These are phyloP conservation scores for Xylaria sp. DNA, from an alignment of 2,329 filamentous ascomycete species.

Conservation along the genomic window DNA sequence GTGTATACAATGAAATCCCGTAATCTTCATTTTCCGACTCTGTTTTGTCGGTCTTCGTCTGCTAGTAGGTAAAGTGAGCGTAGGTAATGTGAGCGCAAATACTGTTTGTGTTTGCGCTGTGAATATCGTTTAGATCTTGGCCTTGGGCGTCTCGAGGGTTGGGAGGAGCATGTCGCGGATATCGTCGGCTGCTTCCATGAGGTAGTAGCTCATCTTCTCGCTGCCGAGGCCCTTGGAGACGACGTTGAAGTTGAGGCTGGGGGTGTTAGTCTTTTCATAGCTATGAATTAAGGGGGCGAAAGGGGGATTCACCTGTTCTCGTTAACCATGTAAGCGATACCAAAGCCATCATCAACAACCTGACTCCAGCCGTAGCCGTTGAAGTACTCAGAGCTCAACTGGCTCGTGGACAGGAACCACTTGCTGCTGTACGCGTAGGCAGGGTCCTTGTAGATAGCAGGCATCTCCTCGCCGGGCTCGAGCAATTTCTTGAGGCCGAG, in stretches of 20 bases:
- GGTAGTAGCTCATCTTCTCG: conserved; percentile 83
- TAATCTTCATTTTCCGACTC: neutral
- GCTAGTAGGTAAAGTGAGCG: neutral
- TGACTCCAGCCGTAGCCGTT: conserved; percentile 99
- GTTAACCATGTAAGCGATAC: conserved; percentile 99
- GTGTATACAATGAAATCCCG: neutral
- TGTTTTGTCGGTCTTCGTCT: neutral
- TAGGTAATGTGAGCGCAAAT: neutral
- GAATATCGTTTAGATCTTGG: conserved; percentile 64
- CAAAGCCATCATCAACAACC: conserved; percentile 92
- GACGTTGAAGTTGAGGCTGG: conserved; percentile 93
- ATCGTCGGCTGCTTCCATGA: conserved; percentile 89
- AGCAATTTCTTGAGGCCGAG: conserved; percentile 93
- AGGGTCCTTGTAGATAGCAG: conserved; percentile 80
- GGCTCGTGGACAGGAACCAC: conserved; percentile 85
- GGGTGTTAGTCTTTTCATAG: conserved; percentile 18
- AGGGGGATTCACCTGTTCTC: conserved; percentile 69
- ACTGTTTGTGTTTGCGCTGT: neutral
- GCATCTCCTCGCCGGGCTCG: conserved; percentile 71
- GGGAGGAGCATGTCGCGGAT: conserved; percentile 81
- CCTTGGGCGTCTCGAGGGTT: conserved; percentile 72
- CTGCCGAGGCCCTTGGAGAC: conserved; percentile 89
- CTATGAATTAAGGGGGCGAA: neutral
- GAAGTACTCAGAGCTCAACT: conserved; percentile 94
- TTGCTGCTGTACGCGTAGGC: conserved; percentile 76